Percentiles rank a stretch among this genome's conserved stretches.
Evolutionary conservation across 768 basidiomycete species (phyloP).

Genomic region (Russula sp.): DNA sequence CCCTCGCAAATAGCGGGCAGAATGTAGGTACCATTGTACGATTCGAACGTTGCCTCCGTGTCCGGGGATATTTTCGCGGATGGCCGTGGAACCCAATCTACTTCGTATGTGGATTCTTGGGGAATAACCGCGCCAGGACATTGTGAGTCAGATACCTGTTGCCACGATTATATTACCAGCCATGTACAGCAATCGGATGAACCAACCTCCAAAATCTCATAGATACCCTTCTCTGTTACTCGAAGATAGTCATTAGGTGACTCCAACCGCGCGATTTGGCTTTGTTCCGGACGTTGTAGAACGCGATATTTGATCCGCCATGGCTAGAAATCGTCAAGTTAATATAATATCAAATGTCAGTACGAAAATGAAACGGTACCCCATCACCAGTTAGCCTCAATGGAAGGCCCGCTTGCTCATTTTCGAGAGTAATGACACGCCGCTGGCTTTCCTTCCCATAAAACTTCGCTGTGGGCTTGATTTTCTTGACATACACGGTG

Average conservation of each 20-base stretch:
- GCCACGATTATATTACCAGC: background rate
- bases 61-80: constrained; percentile 62
- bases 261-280: constrained; percentile 44
- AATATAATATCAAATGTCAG: background rate
- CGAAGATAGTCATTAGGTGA: constrained; percentile 70
- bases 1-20: constrained; percentile 81
- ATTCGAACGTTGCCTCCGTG: constrained; percentile 53
- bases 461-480: constrained; percentile 86
- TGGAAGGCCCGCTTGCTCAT: constrained; percentile 69
- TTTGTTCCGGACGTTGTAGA: constrained; percentile 42
- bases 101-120: constrained; percentile 60
- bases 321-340: constrained; percentile 51
- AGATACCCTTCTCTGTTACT: constrained; percentile 73
- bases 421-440: constrained; percentile 65
- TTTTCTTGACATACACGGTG: constrained; percentile 82
- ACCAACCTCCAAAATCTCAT: constrained; percentile 62
- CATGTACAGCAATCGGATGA: background rate
- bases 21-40: constrained; percentile 70
- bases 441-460: constrained; percentile 63
- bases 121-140: constrained; percentile 72
- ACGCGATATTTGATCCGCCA: constrained; percentile 81
- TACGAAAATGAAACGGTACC: constrained; percentile 42
- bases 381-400: constrained; percentile 88
- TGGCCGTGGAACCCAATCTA: constrained; percentile 81
- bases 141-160: constrained; percentile 74